Base-by-base conservation (phyloP, 2,329 filamentous ascomycete species). In the Aspergillus amoenus region DNA sequence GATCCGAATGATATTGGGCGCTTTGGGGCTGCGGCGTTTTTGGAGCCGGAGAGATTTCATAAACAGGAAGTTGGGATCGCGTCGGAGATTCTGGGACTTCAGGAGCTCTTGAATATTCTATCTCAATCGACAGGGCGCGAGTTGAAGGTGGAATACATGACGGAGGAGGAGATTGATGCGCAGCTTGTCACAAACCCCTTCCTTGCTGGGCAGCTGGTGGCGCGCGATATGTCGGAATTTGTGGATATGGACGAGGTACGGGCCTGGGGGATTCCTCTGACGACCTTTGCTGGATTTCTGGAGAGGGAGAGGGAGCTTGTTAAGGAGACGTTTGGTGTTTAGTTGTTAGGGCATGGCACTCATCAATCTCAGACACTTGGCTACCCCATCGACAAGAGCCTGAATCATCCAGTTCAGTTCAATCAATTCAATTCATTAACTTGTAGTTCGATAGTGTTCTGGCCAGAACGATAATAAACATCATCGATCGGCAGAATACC, bases 1-100 rank as follows among this genome's bases (percentile, higher is more conserved):
- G 80, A 82, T 60, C 72, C 76, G 0, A 68, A 75, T 5, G 81
- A 82, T 27, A 80, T 83, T 45, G 82, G 77, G 0, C 68, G 62
- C 7, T 80, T 82, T 61, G 74, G 73, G 3, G 70, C 72, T 6
- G 76, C 76, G 0, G 79, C 78, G 0, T 69, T 83, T 17, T 61
- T 76, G 1, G 68, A 81, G 3, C 76, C 79, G 0, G 60, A 41
- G 9, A 70, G 68, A 41, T 84, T 81, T 58, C 48, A 73, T 27
- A 65, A 63, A n/a, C 64, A 76, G 58, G 73, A 73, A 34, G 69
- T 84, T 18, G 63, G 65, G 11, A 61, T 82, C 11, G 77, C 71
- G 0, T 75, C 78, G 0, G 77, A 83, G 56, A 63, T 73, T 43
- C 48, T 79, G 30, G 67, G 65, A 0, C 57, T 72, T 1, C 71